Conservation (phyloP, 2,329 filamentous ascomycete species). For the Pyrenophora seminiperda region DNA sequence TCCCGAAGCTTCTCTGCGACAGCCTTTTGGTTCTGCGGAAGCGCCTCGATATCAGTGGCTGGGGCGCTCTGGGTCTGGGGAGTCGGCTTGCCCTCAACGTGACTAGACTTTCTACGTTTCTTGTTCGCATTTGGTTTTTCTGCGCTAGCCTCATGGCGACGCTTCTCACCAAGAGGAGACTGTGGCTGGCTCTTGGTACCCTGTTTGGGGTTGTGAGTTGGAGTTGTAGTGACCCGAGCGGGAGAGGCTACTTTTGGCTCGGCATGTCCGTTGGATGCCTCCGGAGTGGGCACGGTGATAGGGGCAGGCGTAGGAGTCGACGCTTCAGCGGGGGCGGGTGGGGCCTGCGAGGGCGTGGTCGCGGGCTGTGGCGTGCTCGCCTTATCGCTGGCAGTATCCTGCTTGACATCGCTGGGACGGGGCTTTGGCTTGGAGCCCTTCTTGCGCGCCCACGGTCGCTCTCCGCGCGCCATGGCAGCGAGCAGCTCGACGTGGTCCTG, state of each 20-base stretch:
- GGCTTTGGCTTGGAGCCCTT: slow-evolving; percentile 66
- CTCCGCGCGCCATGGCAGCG: slow-evolving; percentile 75
- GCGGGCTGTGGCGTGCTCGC: slow-evolving; percentile 26
- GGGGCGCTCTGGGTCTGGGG: slow-evolving; percentile 11
- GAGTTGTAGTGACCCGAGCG: not conserved
- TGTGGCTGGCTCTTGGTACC: slow-evolving; percentile 38
- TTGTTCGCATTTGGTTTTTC: slow-evolving; percentile 41
- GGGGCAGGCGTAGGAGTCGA: slow-evolving; percentile 22
- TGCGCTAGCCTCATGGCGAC: slow-evolving; percentile 39
- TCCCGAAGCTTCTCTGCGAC: slow-evolving; percentile 74
- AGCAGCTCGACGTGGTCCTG: slow-evolving; percentile 82
- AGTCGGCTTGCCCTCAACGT: slow-evolving; percentile 33
- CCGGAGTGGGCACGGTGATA: slow-evolving; percentile 14
- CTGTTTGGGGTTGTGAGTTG: slow-evolving; percentile 25
- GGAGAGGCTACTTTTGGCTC: slow-evolving; percentile 30
- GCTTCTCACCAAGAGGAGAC: slow-evolving; percentile 46
- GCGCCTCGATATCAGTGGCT: slow-evolving; percentile 33
- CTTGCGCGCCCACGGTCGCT: slow-evolving; percentile 78
- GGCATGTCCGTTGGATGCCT: slow-evolving; percentile 32
- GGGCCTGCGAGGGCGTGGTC: slow-evolving; percentile 23
- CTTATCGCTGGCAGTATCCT: slow-evolving; percentile 52
- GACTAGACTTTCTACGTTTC: slow-evolving; percentile 47
- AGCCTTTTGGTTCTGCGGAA: slow-evolving; percentile 70
- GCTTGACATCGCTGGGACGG: slow-evolving; percentile 64
- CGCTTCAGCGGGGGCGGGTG: slow-evolving; percentile 14